Conservation (phyloP, 148 eudicot genomes). For the Chenopodium quinoa region DNA sequence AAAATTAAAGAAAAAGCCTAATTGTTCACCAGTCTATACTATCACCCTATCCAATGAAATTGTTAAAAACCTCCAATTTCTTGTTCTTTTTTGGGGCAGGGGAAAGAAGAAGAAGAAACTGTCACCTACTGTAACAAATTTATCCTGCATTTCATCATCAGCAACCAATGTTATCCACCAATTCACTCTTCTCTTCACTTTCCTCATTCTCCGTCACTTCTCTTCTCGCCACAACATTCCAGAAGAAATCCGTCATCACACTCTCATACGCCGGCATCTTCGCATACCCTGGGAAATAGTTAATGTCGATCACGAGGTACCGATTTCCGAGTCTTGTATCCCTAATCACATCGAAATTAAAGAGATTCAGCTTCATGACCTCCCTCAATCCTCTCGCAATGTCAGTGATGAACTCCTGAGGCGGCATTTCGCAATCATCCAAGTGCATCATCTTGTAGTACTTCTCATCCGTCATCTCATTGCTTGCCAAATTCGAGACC, state of each 20-base stretch:
- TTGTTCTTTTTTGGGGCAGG: neutral
- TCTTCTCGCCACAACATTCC: constrained; percentile 42
- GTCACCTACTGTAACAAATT: constrained; percentile 18
- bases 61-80: constrained; percentile 11
- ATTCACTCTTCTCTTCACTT: constrained; percentile 19
- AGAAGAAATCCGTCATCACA: constrained; percentile 67
- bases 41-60: constrained; percentile 24
- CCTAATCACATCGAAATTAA: constrained; percentile 76
- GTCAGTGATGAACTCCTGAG: constrained; percentile 39
- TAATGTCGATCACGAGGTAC: constrained; percentile 83
- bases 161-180: constrained; percentile 31
- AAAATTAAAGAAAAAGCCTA: constrained; percentile 29
- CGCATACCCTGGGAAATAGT: constrained; percentile 91
- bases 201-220: neutral
- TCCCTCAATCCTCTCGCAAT: constrained; percentile 50
- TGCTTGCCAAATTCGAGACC: constrained; percentile 53
- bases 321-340: constrained; percentile 55
- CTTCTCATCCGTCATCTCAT: constrained; percentile 46
- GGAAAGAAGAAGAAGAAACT: constrained; percentile 14
- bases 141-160: constrained; percentile 21
- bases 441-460: constrained; percentile 46
- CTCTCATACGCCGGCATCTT: constrained; percentile 74
- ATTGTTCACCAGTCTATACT: constrained; percentile 48
- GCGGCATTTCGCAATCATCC: constrained; percentile 67
- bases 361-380: constrained; percentile 51